phyloP scores from a whole-genome alignment of 495 filamentous ascomycete species.

The Podospora bellae-mahoneyi region DNA sequence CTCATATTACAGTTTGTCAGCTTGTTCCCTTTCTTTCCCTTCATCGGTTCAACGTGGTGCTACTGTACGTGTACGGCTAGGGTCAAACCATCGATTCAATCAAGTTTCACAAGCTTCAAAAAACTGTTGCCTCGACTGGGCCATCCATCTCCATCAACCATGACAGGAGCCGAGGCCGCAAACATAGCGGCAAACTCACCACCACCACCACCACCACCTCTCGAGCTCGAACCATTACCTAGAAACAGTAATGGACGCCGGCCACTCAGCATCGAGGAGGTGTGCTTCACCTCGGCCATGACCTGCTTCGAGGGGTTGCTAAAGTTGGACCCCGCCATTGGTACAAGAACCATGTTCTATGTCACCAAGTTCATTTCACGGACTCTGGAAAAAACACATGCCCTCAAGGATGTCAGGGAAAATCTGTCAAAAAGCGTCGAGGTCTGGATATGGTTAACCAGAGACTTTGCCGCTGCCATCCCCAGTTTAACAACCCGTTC shows the following conservation, averaged over 20 bases:
- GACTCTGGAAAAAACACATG: conserved; percentile 53
- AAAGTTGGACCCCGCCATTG: conserved; percentile 46
- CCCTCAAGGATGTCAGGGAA: conserved; percentile 54
- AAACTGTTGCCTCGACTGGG: neutral
- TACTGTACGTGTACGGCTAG: too few species aligned
- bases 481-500: conserved; percentile 38
- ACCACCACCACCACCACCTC: neutral
- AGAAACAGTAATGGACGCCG: conserved; percentile 11
- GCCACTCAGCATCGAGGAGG: conserved; percentile 47
- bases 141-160: neutral
- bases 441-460: conserved; percentile 65
- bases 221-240: conserved; percentile 5
- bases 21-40: too few species aligned
- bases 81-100: too few species aligned
- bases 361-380: conserved; percentile 49
- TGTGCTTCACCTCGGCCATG: conserved; percentile 50
- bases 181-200: neutral
- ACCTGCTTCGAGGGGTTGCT: conserved; percentile 56
- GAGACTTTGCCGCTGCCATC: conserved; percentile 38
- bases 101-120: neutral
- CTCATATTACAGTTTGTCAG: too few species aligned
- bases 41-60: too few species aligned
- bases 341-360: conserved; percentile 45
- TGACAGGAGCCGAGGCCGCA: neutral
- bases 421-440: conserved; percentile 55